Conservation (phyloP, 768 basidiomycete species). For the Gyrodon lividus region DNA sequence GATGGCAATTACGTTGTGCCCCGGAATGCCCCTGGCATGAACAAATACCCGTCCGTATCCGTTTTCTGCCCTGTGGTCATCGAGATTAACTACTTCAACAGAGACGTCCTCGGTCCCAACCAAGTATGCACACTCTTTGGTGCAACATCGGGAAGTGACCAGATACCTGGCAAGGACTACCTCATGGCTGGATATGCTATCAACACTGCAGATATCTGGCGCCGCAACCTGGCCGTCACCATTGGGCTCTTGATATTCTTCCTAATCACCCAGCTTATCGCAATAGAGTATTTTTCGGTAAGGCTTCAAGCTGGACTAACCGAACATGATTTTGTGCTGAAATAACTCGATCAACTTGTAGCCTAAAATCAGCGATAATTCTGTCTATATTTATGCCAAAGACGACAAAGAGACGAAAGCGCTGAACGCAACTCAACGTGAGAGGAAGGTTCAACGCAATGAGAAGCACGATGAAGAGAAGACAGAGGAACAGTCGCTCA, state of each 20-base stretch:
- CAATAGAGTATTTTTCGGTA: conserved; percentile 65
- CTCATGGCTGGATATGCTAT: conserved; percentile 54
- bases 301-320: conserved; percentile 23
- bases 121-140: conserved; percentile 81
- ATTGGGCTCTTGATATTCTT: conserved; percentile 71
- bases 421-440: conserved; percentile 50
- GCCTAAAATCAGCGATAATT: conserved; percentile 36
- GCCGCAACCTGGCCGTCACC: conserved; percentile 66
- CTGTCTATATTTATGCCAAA: conserved; percentile 58
- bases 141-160: conserved; percentile 50
- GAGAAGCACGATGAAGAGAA: conserved; percentile 31
- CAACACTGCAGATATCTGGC: conserved; percentile 55
- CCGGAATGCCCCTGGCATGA: conserved; percentile 53
- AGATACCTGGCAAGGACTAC: conserved; percentile 62
- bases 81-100: conserved; percentile 23
- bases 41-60: conserved; percentile 58
- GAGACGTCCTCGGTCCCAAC: conserved; percentile 55
- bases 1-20: conserved; percentile 67
- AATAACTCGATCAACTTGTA: conserved; percentile 8
- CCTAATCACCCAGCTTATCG: conserved; percentile 63
- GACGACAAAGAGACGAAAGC: conserved; percentile 54
- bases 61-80: neutral
- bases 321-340: neutral
- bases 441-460: conserved; percentile 47
- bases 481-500: conserved; percentile 20